Evolutionary conservation across 257 asterid genomes (phyloP), one percentile per base, ranked within the genome.

Genomic region (Solanum pinnatisectum): DNA sequence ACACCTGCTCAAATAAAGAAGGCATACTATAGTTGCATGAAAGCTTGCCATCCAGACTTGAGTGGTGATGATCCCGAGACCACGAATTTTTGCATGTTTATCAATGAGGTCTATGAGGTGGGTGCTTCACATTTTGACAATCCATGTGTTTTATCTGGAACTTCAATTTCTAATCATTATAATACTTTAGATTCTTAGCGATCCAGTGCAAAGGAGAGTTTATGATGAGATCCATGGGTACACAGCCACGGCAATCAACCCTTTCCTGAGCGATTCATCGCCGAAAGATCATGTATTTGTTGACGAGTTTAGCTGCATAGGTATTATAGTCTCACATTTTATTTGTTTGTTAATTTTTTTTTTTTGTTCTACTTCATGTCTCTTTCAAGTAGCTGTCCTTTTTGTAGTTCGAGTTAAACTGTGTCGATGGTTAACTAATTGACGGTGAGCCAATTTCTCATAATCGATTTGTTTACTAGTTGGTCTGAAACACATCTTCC

Each of bases 241-340:
- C 87, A 92, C 98, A 72, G 92, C 94, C 88, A 94, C 98, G 35
- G 99, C 98, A 87, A 92, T 90, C 27, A 97, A 96, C 90, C 99
- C 99, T 0, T 97, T 97, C 89, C 74, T 94, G 16, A 98, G 94
- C 52, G 99, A 95, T 92, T 93, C 98, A 46, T 89, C 92, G 82
- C 88, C 97, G 0, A 95, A 87, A 83, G 98, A 97, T 92, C 98
- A 96, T 88, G 97, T 93, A 25, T 97, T 97, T 84, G 99, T 97
- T 52, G 99, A 97, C n/a, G 99, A 97, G 91, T 97, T 97, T 90
- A 96, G 98, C 94, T 97, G 99, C 96, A 97, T 97, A 91, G 99
- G 99, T 97, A 92, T 68, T 77, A 72, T 37, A 32, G 30, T 22
- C 87, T 86, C 60, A 27, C 73, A 46, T 88, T 39, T 36, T 85